A percentile compares a stretch with the other conserved stretches of the same genome.
These are phyloP conservation scores for Kewa caespitosa DNA, from an alignment of 179 eudicot species.

Conservation along the genomic window DNA sequence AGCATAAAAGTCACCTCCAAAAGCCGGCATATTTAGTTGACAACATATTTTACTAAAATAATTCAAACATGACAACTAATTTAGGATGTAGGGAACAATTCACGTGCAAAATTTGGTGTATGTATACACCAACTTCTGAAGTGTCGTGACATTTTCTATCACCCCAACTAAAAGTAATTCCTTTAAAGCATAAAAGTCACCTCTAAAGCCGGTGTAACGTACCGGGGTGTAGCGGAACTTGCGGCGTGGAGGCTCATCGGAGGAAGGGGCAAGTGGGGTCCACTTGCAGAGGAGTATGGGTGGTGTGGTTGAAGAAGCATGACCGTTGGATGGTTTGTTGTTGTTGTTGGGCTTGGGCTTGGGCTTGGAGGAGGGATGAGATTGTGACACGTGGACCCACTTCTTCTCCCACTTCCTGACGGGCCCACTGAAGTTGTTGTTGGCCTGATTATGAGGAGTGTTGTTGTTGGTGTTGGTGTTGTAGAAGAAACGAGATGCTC, in stretches of 20 bases:
- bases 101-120: too few species aligned
- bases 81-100: too few species aligned
- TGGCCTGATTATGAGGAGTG: conserved; percentile 34
- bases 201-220: conserved; percentile 17
- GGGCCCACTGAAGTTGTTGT: conserved; percentile 56
- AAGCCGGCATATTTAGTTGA: too few species aligned
- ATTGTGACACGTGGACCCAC: conserved; percentile 64
- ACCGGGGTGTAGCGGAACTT: conserved; percentile 44
- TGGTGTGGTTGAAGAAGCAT: conserved; percentile 9
- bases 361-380: conserved; percentile 36
- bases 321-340: conserved; percentile 38
- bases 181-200: neutral
- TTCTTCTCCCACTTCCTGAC: conserved; percentile 88
- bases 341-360: too few species aligned
- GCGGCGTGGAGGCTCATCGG: conserved; percentile 22
- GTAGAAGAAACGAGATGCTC: conserved; percentile 33
- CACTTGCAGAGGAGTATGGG: conserved; percentile 69
- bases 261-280: conserved; percentile 57
- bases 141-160: too few species aligned
- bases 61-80: too few species aligned
- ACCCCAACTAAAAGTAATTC: neutral
- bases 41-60: too few species aligned
- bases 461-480: conserved; percentile 22
- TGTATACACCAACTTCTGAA: too few species aligned
- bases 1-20: too few species aligned